These are phyloP conservation scores for Aspergillus sp. DNA, from an alignment of 2,329 filamentous ascomycete species.

Conservation along the genomic window DNA sequence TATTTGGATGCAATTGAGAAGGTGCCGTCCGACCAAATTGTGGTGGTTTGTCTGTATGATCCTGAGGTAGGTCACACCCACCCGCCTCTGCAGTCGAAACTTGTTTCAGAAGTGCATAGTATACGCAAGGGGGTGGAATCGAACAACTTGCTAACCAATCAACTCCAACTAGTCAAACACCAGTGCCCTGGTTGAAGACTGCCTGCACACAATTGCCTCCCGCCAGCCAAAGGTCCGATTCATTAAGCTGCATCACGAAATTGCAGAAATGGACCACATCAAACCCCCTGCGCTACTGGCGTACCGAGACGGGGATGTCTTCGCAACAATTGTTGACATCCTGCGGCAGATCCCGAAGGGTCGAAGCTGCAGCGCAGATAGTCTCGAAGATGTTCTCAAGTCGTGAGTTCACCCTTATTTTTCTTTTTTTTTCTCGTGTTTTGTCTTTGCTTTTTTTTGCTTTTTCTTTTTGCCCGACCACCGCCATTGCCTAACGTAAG, in stretches of 20 bases:
- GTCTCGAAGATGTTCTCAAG: conserved; percentile 58
- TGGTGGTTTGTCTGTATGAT: conserved; percentile 93
- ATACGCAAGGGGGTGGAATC: not conserved
- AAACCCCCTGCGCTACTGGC: conserved; percentile 84
- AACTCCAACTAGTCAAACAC: conserved; percentile 60
- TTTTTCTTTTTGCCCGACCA: not conserved
- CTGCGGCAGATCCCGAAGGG: conserved; percentile 76
- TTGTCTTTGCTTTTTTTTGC: not conserved
- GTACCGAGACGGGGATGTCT: conserved; percentile 86
- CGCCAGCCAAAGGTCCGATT: conserved; percentile 74
- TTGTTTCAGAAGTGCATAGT: not conserved
- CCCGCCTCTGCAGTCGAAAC: not conserved
- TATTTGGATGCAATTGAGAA: conserved; percentile 97
- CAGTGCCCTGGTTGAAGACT: conserved; percentile 75
- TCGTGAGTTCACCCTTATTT: conserved; percentile 43
- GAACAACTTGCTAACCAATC: conserved; percentile 2
- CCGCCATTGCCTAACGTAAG: not conserved
- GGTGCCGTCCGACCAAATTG: conserved; percentile 73
- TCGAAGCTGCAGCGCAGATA: conserved; percentile 50
- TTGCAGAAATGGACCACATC: conserved; percentile 90
- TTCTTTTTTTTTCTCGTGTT: not conserved
- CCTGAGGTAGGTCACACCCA: conserved; percentile 63
- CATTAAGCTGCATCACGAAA: conserved; percentile 84
- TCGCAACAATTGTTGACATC: conserved; percentile 84
- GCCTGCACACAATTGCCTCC: conserved; percentile 71